Base-by-base conservation (phyloP, 2,329 filamentous ascomycete species). In the Dothideomycetidae sp. region DNA sequence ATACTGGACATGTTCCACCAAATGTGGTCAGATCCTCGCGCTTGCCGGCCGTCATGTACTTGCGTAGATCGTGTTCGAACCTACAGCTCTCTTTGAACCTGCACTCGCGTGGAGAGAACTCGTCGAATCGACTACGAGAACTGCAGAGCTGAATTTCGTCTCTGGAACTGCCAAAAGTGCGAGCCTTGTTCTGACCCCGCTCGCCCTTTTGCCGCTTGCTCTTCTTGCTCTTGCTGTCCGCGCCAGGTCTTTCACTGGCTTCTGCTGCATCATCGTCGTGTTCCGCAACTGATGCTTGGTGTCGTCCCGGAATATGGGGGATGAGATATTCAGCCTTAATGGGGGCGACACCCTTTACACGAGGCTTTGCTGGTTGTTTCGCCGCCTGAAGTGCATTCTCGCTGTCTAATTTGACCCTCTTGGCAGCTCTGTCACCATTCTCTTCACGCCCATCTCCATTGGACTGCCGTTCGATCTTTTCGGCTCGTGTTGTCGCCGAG, bases 11-110 rank as follows among this genome's bases (percentile, higher is more conserved):
- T 44, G 78, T 67, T 5, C 82, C 80, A 29, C 67, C 69, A 50
- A 93, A 79, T 0, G 80, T 83, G 4, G 70, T 69, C 28, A 94
- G 66, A 52, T 96, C 83, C 42, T 74, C 74, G 31, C 83, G 75
- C 46, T 88, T 86, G 43, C 85, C 81, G 40, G 90, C 75, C 19
- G 71, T 72, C 33, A 98, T 63, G 53, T 98, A 98, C 53, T 75
- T 78, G 44, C 90, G 75, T 31, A 98, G 62, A 51, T 94, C 75
- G 53, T 98, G 90, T 50, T 78, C 75, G 47, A 78, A 74, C 46
- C 75, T 82, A 64, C 90, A 98, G 44, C 73, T 75, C 19, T 83
- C 78, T 16, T 81, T 86, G 49, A 78, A 92, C 33, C 64, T 70
- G 58, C 90, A 96, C 16, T 75, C 63, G 13, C 54, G 55, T 0